Base-by-base conservation (phyloP, 2,329 filamentous ascomycete genomes). In the Fusarium multiceps region DNA sequence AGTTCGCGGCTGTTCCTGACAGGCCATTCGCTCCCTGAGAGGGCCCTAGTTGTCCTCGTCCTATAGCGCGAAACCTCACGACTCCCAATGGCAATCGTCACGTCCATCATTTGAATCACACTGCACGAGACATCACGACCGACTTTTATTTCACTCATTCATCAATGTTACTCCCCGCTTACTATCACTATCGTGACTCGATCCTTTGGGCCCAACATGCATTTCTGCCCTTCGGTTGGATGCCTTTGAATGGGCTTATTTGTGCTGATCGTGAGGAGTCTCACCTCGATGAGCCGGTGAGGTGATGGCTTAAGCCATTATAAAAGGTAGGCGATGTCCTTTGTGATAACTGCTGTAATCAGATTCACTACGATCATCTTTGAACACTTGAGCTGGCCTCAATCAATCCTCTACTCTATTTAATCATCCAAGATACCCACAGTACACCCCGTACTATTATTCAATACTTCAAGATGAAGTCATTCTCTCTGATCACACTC, bases 81-180 rank as follows among this genome's bases (percentile, higher is more conserved):
- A 66, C 68, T 71, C 61, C 72, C 72, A 74, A 74, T 74, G 63
- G 59, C 62, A 63, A 58, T 58, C 55, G 48, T 73, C 65, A 69
- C 72, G 56, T 68, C 67, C 46, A 64, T 70, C 67, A 68, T 68
- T 56, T 28, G 45, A 49, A 55, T 73, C 67, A 74, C 72, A 53
- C 72, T 74, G 72, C 72, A 75, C 47, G 69, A 60, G 48, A 55
- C 56, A 73, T 75, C 72, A 74, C 72, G 55, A 47, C 63, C 66
- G 51, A 59, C 68, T 49, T 59, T 59, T 37, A n/a, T 50, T 53
- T 41, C 25, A 37, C 34, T 42, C 34, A n/a, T 11, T 56, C 49
- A 59, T 47, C 59, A 60, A 67, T 71, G 58, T 16, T 55, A 47
- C 48, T 57, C 42, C 47, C 47, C 37, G 59, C 59, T 45, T 50